Percentiles rank a stretch among this genome's conserved stretches.
These are phyloP conservation scores for Nicotiana rustica DNA, from an alignment of 305 asterid genomes.

Conservation along the genomic window DNA sequence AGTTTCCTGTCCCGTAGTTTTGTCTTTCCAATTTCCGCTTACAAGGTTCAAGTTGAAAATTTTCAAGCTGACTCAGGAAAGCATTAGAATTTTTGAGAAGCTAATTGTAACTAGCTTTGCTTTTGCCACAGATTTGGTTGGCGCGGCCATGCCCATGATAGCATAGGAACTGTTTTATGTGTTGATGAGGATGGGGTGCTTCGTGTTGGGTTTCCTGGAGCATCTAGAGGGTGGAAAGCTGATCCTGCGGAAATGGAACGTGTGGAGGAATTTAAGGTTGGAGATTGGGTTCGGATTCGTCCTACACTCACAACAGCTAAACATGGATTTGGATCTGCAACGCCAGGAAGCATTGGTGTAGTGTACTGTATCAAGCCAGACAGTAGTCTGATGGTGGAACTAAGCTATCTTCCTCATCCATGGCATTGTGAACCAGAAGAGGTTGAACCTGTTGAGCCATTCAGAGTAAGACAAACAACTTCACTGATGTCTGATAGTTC, in stretches of 20 bases:
- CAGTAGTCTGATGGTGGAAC: constrained; percentile 77
- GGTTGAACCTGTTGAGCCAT: constrained; percentile 93
- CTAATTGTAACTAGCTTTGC: constrained; percentile 22
- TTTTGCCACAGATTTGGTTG: constrained; percentile 81
- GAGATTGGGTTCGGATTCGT: constrained; percentile 98
- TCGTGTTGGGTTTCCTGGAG: constrained; percentile 99
- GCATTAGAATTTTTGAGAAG: not conserved
- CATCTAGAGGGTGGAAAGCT: constrained; percentile 99
- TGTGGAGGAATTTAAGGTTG: constrained; percentile 95
- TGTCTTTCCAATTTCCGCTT: constrained; percentile 20
- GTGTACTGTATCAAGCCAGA: constrained; percentile 92
- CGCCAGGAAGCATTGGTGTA: constrained; percentile 95
- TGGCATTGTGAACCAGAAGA: constrained; percentile 99
- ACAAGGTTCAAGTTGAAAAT: not conserved
- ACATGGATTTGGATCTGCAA: constrained; percentile 93
- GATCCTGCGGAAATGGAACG: constrained; percentile 99
- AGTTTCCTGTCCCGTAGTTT: constrained; percentile 4
- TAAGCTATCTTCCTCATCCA: constrained; percentile 91
- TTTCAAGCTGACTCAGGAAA: constrained; percentile 18
- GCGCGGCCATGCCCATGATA: constrained; percentile 92
- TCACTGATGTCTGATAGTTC: not conserved
- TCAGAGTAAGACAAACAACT: constrained; percentile 66
- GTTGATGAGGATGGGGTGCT: constrained; percentile 98
- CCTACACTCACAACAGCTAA: constrained; percentile 93
- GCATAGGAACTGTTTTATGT: constrained; percentile 94